Base-by-base conservation (phyloP, 2,329 filamentous ascomycete species). In the Exophiala mesophila region DNA sequence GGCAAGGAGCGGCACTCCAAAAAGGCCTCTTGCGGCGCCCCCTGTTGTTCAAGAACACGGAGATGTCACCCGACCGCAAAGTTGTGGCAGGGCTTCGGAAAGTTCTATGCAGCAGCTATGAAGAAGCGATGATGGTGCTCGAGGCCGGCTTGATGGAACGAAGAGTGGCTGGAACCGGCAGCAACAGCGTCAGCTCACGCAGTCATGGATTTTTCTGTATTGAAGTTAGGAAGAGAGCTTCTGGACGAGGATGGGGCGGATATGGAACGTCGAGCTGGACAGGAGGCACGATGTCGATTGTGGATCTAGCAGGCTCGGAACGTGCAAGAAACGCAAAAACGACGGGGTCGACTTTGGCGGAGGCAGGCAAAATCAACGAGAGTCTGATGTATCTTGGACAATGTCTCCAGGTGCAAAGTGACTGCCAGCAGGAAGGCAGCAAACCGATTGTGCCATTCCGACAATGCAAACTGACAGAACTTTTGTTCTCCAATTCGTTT, bases 351-450 rank as follows among this genome's bases (percentile, higher is more conserved):
- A 96, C 90, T 0, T 76, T 98, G 10, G 90, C 85, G 0, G 92
- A 98, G 68, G 92, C 90, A 24, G 92, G 92, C 39, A 97, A 97
- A 68, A 98, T 98, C 62, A 98, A 98, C 59, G 89, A 96, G 64
- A 94, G 87, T 59, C 70, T 98, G 59, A 98, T 98, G 92, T 97
- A 96, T 61, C 76, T 98, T 1, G 92, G 92, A 0, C 92, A 97
- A 60, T 98, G 92, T 61, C 76, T 98, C 56, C 90, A 97, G 61
- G 90, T 95, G 74, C 90, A 96, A 62, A 89, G 84, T 46, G 87
- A 90, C 55, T 75, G 82, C 21, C 81, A 82, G 31, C 53, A 54
- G 23, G 82, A 74, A 50, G 82, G 80, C 9, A 79, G 76, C 59
- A 90, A 87, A 80, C 77, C 83, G 28, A 70, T 88, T 39, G 83